Evolutionary conservation across 2,329 filamentous ascomycete species (phyloP), one percentile per base, ranked within the genome.

Genomic region (Monosporascus sp.): DNA sequence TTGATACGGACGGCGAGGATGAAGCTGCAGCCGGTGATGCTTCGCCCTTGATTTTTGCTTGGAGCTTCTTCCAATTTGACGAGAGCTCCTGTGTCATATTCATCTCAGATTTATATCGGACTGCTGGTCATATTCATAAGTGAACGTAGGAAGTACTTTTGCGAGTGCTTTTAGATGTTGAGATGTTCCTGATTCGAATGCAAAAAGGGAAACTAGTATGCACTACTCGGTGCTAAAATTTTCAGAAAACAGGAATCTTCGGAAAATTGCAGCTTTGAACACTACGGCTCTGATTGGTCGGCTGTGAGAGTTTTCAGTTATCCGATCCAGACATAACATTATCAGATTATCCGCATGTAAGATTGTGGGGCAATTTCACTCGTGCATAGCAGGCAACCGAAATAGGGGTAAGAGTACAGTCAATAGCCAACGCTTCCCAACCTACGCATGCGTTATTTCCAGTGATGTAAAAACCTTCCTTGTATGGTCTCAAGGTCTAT

Each of bases 1-100:
- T 58, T 24, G 67, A 17, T 7, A 31, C 47, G 31, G 57, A 45
- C 8, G 55, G 43, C 22, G 61, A 45, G 26, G 57, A 53, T 9
- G 41, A 20, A 6, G 41, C 7, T 20, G 41, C 11, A 40, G 59
- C 63, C 17, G 70, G 63, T n/a, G 69, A 55, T 27, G 73, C 68
- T 55, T 78, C 75, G 41, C 75, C 67, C 64, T 80, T 77, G 61
- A 84, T 72, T 62, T 79, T 79, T 59, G 81, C 80, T 72, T 91
- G 87, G 52, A 92, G 78, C 72, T 81, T 87, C 72, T 90, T 91
- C 88, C 88, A 92, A 68, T 92, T 92, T 51, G 81, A 84, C 14
- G 84, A 87, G 37, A 86, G 70, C 62, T 74, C 74, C 38, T 69
- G 69, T 38, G 74, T 70, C 75, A 78, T 78, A 14, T 16, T 62